phyloP scores from a whole-genome alignment of 208 protist genomes.

The Perkinsela sp. region DNA sequence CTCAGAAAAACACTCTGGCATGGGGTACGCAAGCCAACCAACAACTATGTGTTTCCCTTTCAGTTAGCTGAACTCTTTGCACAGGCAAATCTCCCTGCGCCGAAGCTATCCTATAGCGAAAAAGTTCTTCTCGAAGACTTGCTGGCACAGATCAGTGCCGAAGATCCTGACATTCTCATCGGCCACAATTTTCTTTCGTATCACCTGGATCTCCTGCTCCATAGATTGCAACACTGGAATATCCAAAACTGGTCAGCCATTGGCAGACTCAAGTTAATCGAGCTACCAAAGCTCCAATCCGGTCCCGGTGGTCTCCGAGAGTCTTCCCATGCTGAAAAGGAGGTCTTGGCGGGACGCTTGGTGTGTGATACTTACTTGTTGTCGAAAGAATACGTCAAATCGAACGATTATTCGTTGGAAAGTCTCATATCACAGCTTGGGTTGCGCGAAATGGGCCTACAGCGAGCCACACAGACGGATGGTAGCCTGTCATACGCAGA shows the following conservation, averaged over 20 bases:
- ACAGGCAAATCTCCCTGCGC: constrained; percentile 18
- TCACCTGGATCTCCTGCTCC: constrained; percentile 80
- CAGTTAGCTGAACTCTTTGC: constrained; percentile 40
- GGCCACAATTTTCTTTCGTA: constrained; percentile 91
- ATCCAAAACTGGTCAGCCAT: constrained; percentile 64
- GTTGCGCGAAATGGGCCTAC: constrained; percentile 13
- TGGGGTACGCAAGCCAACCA: constrained; percentile 17
- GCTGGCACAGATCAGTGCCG: constrained; percentile 19
- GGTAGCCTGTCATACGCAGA: not conserved
- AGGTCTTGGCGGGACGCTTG: constrained; percentile 64
- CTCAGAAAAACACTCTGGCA: constrained; percentile 12
- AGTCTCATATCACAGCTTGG: constrained; percentile 33
- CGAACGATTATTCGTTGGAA: constrained; percentile 53
- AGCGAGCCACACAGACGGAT: not conserved
- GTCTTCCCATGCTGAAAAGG: constrained; percentile 29
- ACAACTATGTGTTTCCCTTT: constrained; percentile 17
- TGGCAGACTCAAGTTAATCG: constrained; percentile 43
- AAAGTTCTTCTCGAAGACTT: constrained; percentile 34
- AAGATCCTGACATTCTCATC: constrained; percentile 76
- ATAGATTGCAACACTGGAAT: constrained; percentile 60
- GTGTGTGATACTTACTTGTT: constrained; percentile 78
- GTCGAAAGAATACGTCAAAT: constrained; percentile 65
- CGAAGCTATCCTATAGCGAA: constrained; percentile 32
- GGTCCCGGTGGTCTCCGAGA: constrained; percentile 12
- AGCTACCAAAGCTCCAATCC: constrained; percentile 21